Evolutionary conservation across 345 rosid genomes (phyloP), one percentile per base, ranked within the genome.

Genomic region (Bruguiera sexangula): DNA sequence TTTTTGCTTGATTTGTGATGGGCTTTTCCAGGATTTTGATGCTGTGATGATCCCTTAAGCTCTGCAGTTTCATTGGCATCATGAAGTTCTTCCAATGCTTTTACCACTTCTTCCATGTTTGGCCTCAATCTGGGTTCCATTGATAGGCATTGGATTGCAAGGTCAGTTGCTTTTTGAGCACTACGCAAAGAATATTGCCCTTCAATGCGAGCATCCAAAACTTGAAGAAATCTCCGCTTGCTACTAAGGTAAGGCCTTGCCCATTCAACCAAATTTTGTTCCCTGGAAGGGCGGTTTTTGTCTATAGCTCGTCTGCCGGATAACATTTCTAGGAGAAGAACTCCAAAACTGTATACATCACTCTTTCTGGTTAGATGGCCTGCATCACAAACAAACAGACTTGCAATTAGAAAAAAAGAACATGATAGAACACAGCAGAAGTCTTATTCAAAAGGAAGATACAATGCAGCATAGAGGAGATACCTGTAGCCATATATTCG

Each of bases 51-150:
- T 2, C 71, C 50, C 67, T 48, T 31, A 13, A 73, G 59, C 27
- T 52, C 75, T 29, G 70, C 66, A 22, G 11, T 70, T 8, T 55
- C 46, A 29, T 6, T 75, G n/a, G 79, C 64, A 34, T 81, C 87
- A 29, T 79, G 84, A 61, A 91, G 83, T 59, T 82, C 69, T 67
- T 76, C 80, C 37, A 77, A 39, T n/a, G 56, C 57, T 77, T 58
- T 72, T 18, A 77, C 69, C 62, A 77, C 66, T 59, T 51, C 59
- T 57, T 57, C 63, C 73, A 68, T 60, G 4, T 18, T 68, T 6
- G 80, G 76, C 54, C 80, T 72, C 4, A 22, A 68, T 55, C 21
- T 77, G 15, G 80, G 73, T 20, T 77, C 76, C 2, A 30, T 4
- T 18, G 80, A 77, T 32, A 77, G 37, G 73, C 80, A 77, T 19